Evolutionary conservation across 2,329 filamentous ascomycete genomes (phyloP), one percentile per base, ranked within the genome.

Genomic region (Aschersonia sp.): DNA sequence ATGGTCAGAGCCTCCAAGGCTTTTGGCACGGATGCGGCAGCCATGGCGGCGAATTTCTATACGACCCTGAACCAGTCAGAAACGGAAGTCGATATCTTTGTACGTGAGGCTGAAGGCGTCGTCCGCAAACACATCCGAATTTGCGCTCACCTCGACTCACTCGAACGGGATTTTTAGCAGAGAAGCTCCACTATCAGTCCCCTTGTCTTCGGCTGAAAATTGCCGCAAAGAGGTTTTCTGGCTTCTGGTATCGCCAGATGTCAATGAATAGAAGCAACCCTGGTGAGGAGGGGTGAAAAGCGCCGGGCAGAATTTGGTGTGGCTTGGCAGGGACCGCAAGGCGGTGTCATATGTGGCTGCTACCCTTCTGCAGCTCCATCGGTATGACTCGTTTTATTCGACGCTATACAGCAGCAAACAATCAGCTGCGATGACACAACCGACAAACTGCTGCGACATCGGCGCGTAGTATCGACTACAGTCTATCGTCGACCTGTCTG

Each of bases 1-100:
- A 77, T 66, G 50, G 67, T 64, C 50, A 75, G 64, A 52, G 61
- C 65, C 61, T 74, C 73, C 62, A 76, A 65, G 59, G 71, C 71
- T 60, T 74, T 65, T 56, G 68, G 60, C 49, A 66, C 62, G 38
- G 64, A 52, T 46, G 58, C 60, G 53, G 62, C 58, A 55, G 71
- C 70, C 73, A 75, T 75, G 32, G 49, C 57, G 44, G 55, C 48
- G 44, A 45, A 44, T 30, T 9, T n/a, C 40, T 43, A n/a, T n/a
- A n/a, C 6, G 40, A 38, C 7, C 7, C 35, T 38, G 35, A 4
- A 9, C 3, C 12, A 12, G 12, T 38, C 35, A 38, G 35, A 7
- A 3, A 12, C 35, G 35, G 12, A 38, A 38, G 35, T 38, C 35
- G 12, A 38, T 9, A 38, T 7, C 7, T 38, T 38, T 38, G 35